A percentile compares a stretch with the other conserved stretches of the same genome.
Evolutionary conservation across 2,329 filamentous ascomycete species (phyloP).

Genomic region (Cadophora gregata): DNA sequence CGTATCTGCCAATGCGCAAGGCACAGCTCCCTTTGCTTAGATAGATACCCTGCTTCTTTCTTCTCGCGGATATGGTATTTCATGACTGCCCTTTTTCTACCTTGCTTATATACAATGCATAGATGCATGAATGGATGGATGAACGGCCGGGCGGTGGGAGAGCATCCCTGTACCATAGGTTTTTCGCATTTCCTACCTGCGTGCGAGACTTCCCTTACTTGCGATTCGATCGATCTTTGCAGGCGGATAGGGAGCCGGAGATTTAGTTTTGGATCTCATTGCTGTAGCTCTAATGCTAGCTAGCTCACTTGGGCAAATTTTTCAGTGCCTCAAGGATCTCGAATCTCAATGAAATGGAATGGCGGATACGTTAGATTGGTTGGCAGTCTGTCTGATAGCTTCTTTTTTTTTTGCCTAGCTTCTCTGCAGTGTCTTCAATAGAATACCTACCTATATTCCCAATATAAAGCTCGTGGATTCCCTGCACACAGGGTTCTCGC

Average conservation of each 20-base stretch:
- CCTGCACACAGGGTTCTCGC: no score
- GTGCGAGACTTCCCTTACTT: not conserved
- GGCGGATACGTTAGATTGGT: no score
- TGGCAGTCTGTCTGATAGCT: no score
- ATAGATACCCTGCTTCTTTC: conserved; percentile 12
- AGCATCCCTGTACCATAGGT: conserved; percentile 14
- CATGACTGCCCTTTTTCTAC: not conserved
- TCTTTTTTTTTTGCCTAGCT: no score
- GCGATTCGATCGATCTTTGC: not conserved
- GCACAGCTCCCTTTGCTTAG: conserved; percentile 39
- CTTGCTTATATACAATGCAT: not conserved
- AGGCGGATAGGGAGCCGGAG: not conserved
- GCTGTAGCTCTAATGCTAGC: conserved; percentile 8
- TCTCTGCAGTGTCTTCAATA: no score
- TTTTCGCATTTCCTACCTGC: not conserved
- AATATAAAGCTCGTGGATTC: no score
- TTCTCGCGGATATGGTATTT: not conserved
- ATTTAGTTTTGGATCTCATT: not conserved
- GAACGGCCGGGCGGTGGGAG: not conserved
- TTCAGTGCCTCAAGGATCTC: not conserved
- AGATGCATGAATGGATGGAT: not conserved
- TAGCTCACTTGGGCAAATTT: not conserved
- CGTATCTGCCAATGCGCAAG: conserved; percentile 37
- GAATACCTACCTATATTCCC: no score
- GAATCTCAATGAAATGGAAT: not conserved